Percentiles rank a stretch among this genome's conserved stretches.
phyloP scores from a whole-genome alignment of 1,284 basidiomycete species.

The Pterulicium gracile region DNA sequence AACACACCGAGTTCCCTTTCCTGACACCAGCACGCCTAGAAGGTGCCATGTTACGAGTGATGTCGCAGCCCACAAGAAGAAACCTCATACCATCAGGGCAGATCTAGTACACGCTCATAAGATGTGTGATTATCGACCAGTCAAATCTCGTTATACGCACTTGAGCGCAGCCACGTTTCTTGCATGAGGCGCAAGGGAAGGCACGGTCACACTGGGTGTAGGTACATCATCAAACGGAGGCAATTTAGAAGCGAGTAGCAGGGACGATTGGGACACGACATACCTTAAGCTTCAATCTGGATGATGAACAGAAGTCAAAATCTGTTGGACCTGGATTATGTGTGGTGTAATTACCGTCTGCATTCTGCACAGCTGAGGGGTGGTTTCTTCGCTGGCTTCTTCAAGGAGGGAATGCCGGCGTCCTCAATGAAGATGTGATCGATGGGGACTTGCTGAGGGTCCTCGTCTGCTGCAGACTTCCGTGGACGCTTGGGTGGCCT shows the following conservation, averaged over 20 bases:
- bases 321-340: neutral
- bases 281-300: slow-evolving; percentile 39
- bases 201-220: slow-evolving; percentile 42
- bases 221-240: neutral
- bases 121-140: neutral
- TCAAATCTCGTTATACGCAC: neutral
- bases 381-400: slow-evolving; percentile 30
- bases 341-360: slow-evolving; percentile 29
- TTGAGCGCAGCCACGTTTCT: slow-evolving; percentile 49
- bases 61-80: slow-evolving; percentile 5
- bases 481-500: slow-evolving; percentile 2
- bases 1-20: slow-evolving; percentile 53
- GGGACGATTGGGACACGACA: slow-evolving; percentile 9
- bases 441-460: slow-evolving; percentile 14
- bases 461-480: neutral
- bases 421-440: slow-evolving; percentile 33
- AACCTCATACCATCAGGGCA: slow-evolving; percentile 51
- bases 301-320: slow-evolving; percentile 4
- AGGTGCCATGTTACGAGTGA: slow-evolving; percentile 3
- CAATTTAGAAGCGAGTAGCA: slow-evolving; percentile 8
- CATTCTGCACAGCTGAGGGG: slow-evolving; percentile 50
- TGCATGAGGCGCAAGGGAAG: slow-evolving; percentile 41
- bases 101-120: slow-evolving; percentile 36
- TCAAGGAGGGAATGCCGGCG: slow-evolving; percentile 18
- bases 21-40: slow-evolving; percentile 61